phyloP scores from a whole-genome alignment of 371 early-diverging fungal species.

The Mucor mucedo region DNA sequence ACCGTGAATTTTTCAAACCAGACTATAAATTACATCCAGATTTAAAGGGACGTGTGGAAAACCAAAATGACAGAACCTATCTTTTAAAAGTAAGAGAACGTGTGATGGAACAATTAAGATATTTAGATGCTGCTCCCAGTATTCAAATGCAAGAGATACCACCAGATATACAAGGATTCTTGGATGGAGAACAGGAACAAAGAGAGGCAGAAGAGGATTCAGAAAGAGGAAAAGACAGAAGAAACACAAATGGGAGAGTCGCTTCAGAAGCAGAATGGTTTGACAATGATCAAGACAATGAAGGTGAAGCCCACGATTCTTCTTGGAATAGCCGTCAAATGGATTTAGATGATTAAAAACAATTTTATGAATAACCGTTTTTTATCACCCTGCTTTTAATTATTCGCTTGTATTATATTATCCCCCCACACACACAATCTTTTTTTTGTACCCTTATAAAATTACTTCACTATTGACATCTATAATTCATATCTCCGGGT shows the following conservation, averaged over 20 bases:
- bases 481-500: too few species aligned
- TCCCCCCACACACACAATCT: background rate
- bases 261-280: slow-evolving; percentile 47
- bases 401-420: slow-evolving; percentile 2
- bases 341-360: slow-evolving; percentile 20
- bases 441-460: background rate
- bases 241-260: slow-evolving; percentile 28
- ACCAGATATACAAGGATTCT: slow-evolving; percentile 77
- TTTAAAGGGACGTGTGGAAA: slow-evolving; percentile 78
- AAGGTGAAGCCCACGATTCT: slow-evolving; percentile 39
- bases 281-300: slow-evolving; percentile 52
- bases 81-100: slow-evolving; percentile 77
- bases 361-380: background rate
- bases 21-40: slow-evolving; percentile 87
- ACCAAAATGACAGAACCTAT: slow-evolving; percentile 90
- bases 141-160: slow-evolving; percentile 96
- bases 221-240: slow-evolving; percentile 53
- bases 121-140: slow-evolving; percentile 91
- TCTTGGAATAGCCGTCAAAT: slow-evolving; percentile 28
- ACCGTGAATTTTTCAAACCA: slow-evolving; percentile 81
- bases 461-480: too few species aligned
- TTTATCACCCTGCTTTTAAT: background rate
- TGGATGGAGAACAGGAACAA: slow-evolving; percentile 67
- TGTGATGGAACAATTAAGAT: slow-evolving; percentile 92
- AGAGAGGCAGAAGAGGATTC: slow-evolving; percentile 62